Conservation (phyloP, 805 yeast species). For the Candida maris region DNA sequence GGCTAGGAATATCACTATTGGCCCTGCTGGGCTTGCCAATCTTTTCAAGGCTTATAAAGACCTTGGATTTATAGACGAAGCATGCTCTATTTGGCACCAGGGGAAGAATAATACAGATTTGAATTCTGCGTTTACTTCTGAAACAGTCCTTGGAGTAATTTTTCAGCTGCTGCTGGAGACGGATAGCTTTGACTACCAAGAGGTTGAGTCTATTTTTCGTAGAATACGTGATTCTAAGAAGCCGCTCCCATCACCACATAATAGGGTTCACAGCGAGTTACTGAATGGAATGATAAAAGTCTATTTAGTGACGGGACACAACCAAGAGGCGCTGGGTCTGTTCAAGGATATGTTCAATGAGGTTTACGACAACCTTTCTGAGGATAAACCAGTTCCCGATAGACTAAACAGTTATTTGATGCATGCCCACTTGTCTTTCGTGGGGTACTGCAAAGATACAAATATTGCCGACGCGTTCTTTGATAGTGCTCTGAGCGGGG, state of each 20-base stretch:
- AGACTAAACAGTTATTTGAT: conserved; percentile 50
- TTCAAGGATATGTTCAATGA: conserved; percentile 57
- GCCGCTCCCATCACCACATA: conserved; percentile 3
- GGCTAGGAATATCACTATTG: conserved; percentile 29
- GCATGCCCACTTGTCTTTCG: conserved; percentile 72
- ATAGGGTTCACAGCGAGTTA: conserved; percentile 40
- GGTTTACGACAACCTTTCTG: conserved; percentile 33
- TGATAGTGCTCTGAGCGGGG: conserved; percentile 60
- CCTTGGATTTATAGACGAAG: conserved; percentile 55
- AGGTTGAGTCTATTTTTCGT: conserved; percentile 52
- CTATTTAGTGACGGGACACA: conserved; percentile 59
- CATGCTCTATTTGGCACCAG: conserved; percentile 62
- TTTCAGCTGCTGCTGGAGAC: conserved; percentile 62
- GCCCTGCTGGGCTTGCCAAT: conserved; percentile 53
- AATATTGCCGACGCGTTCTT: conserved; percentile 70
- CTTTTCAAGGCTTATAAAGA: conserved; percentile 56
- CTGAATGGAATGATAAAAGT: conserved; percentile 71
- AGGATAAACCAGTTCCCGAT: conserved; percentile 18
- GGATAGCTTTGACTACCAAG: conserved; percentile 56
- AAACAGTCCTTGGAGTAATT: conserved; percentile 63
- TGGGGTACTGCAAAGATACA: conserved; percentile 71
- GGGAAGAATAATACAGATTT: conserved; percentile 43
- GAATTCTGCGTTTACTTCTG: conserved; percentile 49
- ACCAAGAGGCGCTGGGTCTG: conserved; percentile 56
- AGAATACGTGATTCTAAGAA: conserved; percentile 28